Evolutionary conservation across 306 rosid species (phyloP).

Genomic region (Lupinus albus): DNA sequence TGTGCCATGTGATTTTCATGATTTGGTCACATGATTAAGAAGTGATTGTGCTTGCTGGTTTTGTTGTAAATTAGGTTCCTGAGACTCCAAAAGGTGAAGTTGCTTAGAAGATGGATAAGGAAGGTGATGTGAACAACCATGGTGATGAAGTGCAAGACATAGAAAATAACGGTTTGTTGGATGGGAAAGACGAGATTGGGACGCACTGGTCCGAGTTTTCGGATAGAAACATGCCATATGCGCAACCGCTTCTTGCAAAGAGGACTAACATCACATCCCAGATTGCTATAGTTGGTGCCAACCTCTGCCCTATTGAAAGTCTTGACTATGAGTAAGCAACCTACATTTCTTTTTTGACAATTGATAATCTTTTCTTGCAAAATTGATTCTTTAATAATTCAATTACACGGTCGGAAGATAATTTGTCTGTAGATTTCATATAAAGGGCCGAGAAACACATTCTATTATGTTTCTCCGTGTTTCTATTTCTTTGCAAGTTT

Average conservation of each 20-base stretch:
- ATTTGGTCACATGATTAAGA: constrained; percentile 24
- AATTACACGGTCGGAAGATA: background rate
- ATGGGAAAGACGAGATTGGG: constrained; percentile 43
- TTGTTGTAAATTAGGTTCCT: constrained; percentile 28
- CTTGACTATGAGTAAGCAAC: constrained; percentile 83
- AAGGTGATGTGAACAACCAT: constrained; percentile 30
- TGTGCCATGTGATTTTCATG: constrained; percentile 1
- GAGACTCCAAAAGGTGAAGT: constrained; percentile 10
- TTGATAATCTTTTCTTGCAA: constrained; percentile 8
- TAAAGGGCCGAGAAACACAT: background rate
- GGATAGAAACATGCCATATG: constrained; percentile 40
- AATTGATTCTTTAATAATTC: constrained; percentile 4
- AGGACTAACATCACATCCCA: constrained; percentile 82
- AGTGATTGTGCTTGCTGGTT: constrained; percentile 34
- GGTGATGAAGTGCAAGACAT: constrained; percentile 43
- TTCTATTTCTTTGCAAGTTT: background rate
- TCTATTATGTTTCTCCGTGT: constrained; percentile 3
- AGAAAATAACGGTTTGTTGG: constrained; percentile 49
- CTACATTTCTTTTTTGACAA: background rate
- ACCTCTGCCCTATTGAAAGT: constrained; percentile 83
- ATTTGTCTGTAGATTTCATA: background rate
- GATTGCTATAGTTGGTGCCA: constrained; percentile 88
- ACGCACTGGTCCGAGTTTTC: constrained; percentile 48
- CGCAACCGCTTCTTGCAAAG: constrained; percentile 53
- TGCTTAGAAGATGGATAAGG: constrained; percentile 43